phyloP scores from a whole-genome alignment of 164 flowering plant species.

The Aristolochia californica region DNA sequence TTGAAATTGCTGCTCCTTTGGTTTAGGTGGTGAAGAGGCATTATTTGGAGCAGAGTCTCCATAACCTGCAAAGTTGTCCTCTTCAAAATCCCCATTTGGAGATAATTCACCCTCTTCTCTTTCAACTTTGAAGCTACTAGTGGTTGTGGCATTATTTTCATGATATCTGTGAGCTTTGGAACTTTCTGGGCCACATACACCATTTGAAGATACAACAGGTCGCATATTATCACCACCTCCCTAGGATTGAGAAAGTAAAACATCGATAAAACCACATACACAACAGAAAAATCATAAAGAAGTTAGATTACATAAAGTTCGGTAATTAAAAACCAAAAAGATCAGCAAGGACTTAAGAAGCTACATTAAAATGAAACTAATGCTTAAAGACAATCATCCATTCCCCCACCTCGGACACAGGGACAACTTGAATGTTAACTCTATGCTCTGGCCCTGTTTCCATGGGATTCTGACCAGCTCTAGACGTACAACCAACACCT shows the following conservation, averaged over 20 bases:
- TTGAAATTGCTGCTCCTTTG: conserved; percentile 36
- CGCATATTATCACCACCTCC: conserved; percentile 17
- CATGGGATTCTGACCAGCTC: conserved; percentile 22
- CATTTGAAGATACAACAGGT: conserved; percentile 29
- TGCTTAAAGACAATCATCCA: too few species aligned
- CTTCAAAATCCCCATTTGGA: conserved; percentile 72
- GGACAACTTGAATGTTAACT: conserved; percentile 23
- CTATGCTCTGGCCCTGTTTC: conserved; percentile 30
- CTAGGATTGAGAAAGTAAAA: conserved; percentile 8
- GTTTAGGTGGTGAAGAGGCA: conserved; percentile 14
- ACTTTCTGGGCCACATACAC: conserved; percentile 22
- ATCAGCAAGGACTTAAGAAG: too few species aligned
- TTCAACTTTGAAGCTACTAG: conserved; percentile 39
- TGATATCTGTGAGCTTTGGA: conserved; percentile 25
- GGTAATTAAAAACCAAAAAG: too few species aligned
- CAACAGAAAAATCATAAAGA: too few species aligned
- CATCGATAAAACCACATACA: background rate
- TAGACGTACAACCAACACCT: conserved; percentile 44
- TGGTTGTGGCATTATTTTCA: conserved; percentile 28
- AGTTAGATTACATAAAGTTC: too few species aligned
- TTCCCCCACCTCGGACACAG: conserved; percentile 42
- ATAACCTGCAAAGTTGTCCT: conserved; percentile 55
- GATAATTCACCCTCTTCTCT: conserved; percentile 96
- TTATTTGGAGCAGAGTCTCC: conserved; percentile 31
- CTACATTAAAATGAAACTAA: too few species aligned